These are phyloP conservation scores for Lomentospora prolificans DNA, from an alignment of 2,329 filamentous ascomycete genomes.

Conservation along the genomic window DNA sequence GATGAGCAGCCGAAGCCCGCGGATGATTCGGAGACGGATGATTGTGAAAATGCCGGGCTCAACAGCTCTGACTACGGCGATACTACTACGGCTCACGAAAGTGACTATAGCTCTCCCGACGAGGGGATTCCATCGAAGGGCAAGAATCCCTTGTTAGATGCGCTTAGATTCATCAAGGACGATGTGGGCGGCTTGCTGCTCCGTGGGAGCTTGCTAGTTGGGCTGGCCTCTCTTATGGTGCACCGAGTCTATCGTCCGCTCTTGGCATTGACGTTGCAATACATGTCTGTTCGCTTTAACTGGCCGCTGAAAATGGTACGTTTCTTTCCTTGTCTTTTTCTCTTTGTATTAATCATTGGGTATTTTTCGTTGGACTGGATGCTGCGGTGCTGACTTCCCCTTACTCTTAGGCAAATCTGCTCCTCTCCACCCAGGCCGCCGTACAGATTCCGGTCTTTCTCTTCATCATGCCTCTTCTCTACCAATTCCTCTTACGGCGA, in stretches of 20 bases:
- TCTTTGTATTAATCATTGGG: neutral
- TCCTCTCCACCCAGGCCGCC: slow-evolving; percentile 11
- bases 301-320: slow-evolving; percentile 11
- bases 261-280: slow-evolving; percentile 10
- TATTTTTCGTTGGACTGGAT: too few species aligned
- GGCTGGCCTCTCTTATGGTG: slow-evolving; percentile 6
- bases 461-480: neutral
- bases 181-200: slow-evolving; percentile 8
- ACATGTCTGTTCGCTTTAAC: slow-evolving; percentile 11
- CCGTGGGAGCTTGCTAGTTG: slow-evolving; percentile 3
- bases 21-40: neutral
- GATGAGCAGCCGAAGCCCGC: neutral
- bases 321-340: neutral
- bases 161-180: slow-evolving; percentile 8
- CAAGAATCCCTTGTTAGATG: neutral
- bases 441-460: slow-evolving; percentile 10
- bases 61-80: neutral
- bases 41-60: neutral
- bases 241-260: slow-evolving; percentile 8
- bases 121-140: neutral
- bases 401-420: slow-evolving; percentile 8
- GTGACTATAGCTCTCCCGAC: neutral
- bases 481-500: slow-evolving; percentile 5
- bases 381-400: too few species aligned
- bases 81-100: neutral